Percentiles rank a stretch among this genome's conserved stretches.
Evolutionary conservation across 2,329 filamentous ascomycete species (phyloP).

Genomic region (Penicillium rolfsii): DNA sequence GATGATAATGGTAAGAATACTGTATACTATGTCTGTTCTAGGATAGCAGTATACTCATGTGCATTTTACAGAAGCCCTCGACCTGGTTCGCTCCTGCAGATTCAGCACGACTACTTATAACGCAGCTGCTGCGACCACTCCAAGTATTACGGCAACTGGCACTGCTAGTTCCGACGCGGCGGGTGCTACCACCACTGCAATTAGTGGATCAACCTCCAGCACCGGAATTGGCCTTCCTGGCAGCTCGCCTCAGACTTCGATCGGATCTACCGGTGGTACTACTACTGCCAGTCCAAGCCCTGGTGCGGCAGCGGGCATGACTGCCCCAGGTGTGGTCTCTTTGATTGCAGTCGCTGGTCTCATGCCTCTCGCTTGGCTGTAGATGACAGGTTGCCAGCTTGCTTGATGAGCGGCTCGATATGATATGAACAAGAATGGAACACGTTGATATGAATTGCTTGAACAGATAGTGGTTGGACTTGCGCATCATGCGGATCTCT

Average conservation of each 20-base stretch:
- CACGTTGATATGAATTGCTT: not conserved
- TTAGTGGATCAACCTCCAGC: not conserved
- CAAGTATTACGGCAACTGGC: slow-evolving; percentile 13
- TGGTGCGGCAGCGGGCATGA: slow-evolving; percentile 18
- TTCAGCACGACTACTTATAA: slow-evolving; percentile 35
- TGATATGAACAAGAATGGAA: slow-evolving; percentile 2
- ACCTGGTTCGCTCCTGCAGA: slow-evolving; percentile 35
- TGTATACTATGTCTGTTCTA: not conserved
- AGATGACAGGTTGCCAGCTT: not conserved
- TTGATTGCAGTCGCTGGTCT: slow-evolving; percentile 29
- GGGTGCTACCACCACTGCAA: slow-evolving; percentile 8
- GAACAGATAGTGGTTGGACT: not conserved
- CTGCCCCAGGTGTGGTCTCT: slow-evolving; percentile 19
- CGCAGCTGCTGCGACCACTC: slow-evolving; percentile 28
- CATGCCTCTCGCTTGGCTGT: slow-evolving; percentile 33
- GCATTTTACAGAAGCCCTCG: slow-evolving; percentile 32
- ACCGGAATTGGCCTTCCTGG: not conserved
- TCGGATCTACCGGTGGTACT: slow-evolving; percentile 4
- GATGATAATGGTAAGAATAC: slow-evolving; percentile 34
- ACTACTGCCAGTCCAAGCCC: slow-evolving; percentile 17
- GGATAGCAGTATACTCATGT: slow-evolving; percentile 11
- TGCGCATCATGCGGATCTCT: not conserved
- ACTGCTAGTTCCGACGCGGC: slow-evolving; percentile 6
- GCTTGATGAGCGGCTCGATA: not conserved
- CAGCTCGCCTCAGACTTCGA: not conserved